phyloP scores from a whole-genome alignment of 169 alveolate genomes.

The Cryptosporidium canis region DNA sequence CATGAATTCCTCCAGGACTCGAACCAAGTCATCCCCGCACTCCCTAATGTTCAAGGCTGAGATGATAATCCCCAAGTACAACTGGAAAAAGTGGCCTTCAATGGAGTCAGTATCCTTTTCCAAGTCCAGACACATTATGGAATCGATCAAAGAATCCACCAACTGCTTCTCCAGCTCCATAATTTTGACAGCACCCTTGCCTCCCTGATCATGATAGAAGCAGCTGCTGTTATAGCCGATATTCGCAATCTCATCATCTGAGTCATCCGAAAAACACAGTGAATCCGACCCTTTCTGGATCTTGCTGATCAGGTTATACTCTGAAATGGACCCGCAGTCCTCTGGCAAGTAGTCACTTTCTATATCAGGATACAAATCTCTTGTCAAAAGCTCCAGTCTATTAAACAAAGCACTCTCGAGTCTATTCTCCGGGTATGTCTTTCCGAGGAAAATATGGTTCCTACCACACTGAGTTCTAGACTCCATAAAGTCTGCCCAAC shows the following conservation, averaged over 20 bases:
- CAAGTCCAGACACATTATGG: neutral
- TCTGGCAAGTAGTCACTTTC: neutral
- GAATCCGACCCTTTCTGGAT: neutral
- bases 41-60: slow-evolving; percentile 15
- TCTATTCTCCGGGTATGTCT: neutral
- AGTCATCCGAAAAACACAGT: neutral
- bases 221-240: slow-evolving; percentile 21
- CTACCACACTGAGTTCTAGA: slow-evolving; percentile 37
- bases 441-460: slow-evolving; percentile 23
- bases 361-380: neutral
- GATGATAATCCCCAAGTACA: neutral
- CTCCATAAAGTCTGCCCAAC: slow-evolving; percentile 56
- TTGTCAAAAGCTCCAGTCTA: slow-evolving; percentile 10
- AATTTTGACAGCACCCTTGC: neutral
- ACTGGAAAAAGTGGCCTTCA: slow-evolving; percentile 11
- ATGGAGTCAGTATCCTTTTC: neutral
- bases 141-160: slow-evolving; percentile 41
- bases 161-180: slow-evolving; percentile 32
- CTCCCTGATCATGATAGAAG: neutral
- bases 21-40: neutral
- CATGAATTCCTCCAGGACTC: slow-evolving; percentile 10
- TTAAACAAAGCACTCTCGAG: slow-evolving; percentile 6
- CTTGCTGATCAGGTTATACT: neutral
- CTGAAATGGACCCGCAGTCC: slow-evolving; percentile 26
- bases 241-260: slow-evolving; percentile 1